Percentiles rank a stretch among this genome's conserved stretches.
Conservation (phyloP, 495 filamentous ascomycete genomes). For the Neurospora sp. region DNA sequence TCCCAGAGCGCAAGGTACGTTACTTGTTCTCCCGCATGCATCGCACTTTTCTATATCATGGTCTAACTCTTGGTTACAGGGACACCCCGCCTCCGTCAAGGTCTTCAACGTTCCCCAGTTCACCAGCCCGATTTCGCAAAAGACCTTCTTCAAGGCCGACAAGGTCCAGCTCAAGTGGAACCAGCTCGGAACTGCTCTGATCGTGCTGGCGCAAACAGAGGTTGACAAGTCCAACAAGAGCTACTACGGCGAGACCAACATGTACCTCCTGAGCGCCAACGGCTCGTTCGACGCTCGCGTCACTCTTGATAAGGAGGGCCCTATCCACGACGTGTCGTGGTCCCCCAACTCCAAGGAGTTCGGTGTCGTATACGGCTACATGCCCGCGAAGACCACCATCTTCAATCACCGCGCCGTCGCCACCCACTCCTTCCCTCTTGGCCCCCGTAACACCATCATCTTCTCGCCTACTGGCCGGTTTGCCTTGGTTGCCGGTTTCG, state of each 20-base stretch:
- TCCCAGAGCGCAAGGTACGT: constrained; percentile 85
- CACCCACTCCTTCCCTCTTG: constrained; percentile 72
- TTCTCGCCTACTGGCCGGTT: constrained; percentile 94
- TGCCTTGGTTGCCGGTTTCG: constrained; percentile 89
- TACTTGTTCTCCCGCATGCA: neutral
- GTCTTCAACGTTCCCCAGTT: constrained; percentile 89
- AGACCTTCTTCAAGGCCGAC: constrained; percentile 98
- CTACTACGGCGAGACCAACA: constrained; percentile 96
- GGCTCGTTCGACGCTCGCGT: constrained; percentile 88
- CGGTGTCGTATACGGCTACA: constrained; percentile 92
- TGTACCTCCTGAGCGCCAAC: constrained; percentile 88
- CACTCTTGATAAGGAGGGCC: constrained; percentile 91
- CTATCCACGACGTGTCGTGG: constrained; percentile 98
- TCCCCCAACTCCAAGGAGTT: constrained; percentile 94
- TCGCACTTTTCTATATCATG: constrained; percentile 1
- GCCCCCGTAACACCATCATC: constrained; percentile 83
- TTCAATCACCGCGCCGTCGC: constrained; percentile 81
- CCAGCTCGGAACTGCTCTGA: constrained; percentile 72
- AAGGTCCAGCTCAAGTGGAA: constrained; percentile 99
- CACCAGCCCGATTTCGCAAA: constrained; percentile 71
- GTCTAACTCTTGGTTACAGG: constrained; percentile 35
- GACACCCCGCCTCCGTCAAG: constrained; percentile 85
- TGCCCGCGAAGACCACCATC: constrained; percentile 94
- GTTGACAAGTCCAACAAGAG: constrained; percentile 97
- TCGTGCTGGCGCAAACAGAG: constrained; percentile 95